Evolutionary conservation across 371 early-diverging fungal species (phyloP), one percentile per base, ranked within the genome.

Genomic region (Mortierella sp.): DNA sequence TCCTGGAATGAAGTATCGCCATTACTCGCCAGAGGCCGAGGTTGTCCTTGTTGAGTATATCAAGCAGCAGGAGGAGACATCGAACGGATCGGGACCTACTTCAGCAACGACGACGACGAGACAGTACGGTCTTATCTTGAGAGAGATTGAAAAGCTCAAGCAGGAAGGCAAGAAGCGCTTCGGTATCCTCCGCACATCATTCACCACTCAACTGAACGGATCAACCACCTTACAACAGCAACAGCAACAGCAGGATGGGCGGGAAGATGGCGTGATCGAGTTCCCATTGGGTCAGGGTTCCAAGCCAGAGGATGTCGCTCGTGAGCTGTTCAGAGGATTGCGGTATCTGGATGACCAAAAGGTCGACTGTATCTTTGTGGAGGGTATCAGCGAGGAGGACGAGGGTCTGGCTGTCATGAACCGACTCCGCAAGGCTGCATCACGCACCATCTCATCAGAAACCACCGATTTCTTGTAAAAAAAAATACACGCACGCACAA

Each of bases 1-100:
- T 24, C 99, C 99, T 10, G 99, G 99, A 5, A 99, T 98, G 97
- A 99, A 99, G 89, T 99, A 99, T 82, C 93, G 98, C 40, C 99
- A 99, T 90, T 99, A 99, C 86, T 95, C 98, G 10, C 99, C 99
- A 6, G 92, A 95, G 43, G 97, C 96, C 0, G 92, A 92, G 72
- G 98, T 99, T 14, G 90, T 96, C 8, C 81, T 98, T 57, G 88
- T 98, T 76, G 95, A 95, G 43, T 77, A 78, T 48, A 50, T 71
- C 34, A 64, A 28, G 19, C 50, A 80, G n/a, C 43, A 80, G 1
- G 28, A 37, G 19, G 46, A 14, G 1, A 48, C n/a, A 19, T 70
- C 21, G 48, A 75, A 54, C 34, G 71, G 73, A 46, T 55, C 69
- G 53, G 73, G 26, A 1, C 64, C 73, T 16, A 34, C 26, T 14